These are phyloP conservation scores for Chaetomium fimeti DNA, from an alignment of 495 filamentous ascomycete species.

Conservation along the genomic window DNA sequence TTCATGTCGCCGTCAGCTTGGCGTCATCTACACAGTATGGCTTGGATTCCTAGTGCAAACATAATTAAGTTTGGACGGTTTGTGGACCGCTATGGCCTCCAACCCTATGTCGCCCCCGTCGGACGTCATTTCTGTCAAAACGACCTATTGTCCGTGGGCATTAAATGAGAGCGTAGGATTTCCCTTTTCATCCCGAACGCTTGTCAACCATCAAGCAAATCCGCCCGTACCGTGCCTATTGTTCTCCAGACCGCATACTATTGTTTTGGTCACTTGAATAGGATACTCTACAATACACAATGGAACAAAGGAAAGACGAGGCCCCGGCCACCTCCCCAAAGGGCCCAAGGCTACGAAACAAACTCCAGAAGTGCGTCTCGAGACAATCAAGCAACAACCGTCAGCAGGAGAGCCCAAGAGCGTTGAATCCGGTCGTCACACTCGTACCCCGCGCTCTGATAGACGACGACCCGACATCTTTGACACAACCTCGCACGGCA, in stretches of 20 bases:
- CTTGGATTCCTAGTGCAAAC: background rate
- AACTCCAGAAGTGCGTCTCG: conserved; percentile 42
- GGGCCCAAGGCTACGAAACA: conserved; percentile 41
- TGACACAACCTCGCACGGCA: conserved; percentile 24
- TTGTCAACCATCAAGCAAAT: background rate
- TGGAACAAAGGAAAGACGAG: conserved; percentile 38
- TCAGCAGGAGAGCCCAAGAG: conserved; percentile 5
- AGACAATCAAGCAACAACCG: conserved; percentile 35
- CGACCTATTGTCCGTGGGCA: background rate
- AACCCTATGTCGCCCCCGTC: background rate
- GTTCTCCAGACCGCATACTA: conserved; percentile 27
- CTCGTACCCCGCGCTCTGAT: background rate
- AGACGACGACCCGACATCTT: conserved; percentile 29
- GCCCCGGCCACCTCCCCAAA: conserved; percentile 31
- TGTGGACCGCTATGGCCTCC: background rate
- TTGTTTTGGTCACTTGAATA: conserved; percentile 28
- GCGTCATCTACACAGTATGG: no score
- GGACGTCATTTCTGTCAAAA: conserved; percentile 3
- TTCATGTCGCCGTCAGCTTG: no score
- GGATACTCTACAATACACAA: conserved; percentile 33
- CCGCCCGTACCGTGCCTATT: background rate
- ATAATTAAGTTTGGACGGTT: background rate
- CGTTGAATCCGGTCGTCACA: no score
- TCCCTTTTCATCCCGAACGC: background rate
- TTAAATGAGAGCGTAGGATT: background rate